Evolutionary conservation across 2,329 filamentous ascomycete species (phyloP), one percentile per base, ranked within the genome.

Genomic region (Coniochaeta sp.): DNA sequence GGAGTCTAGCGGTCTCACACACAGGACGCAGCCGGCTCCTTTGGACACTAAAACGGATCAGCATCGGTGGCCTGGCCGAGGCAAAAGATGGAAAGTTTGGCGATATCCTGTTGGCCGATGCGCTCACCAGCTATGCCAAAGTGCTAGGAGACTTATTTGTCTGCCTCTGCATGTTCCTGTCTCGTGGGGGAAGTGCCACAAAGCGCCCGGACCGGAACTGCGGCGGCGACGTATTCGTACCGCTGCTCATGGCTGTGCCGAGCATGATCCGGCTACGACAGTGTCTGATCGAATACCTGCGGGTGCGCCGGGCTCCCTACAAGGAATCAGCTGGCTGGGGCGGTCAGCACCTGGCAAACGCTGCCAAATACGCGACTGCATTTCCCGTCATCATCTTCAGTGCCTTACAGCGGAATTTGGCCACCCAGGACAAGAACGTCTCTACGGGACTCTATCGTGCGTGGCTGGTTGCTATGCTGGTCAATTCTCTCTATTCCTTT

Each of bases 401-500:
- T 62, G 87, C 91, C 1, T 74, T 95, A 69, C 87, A 92, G 76
- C 83, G 90, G 62, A 86, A 72, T 78, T 81, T 73, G 72, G 83
- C 72, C 44, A 74, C 74, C 16, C 70, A 71, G 38, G 73, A 71
- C 24, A 72, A 67, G 11, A 67, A 74, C 4, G 73, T 77, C 6
- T 73, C 75, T 63, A 71, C 76, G 3, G 68, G 71, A 0, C 70
- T 84, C 61, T 82, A 84, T 71, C 78, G 77, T 44, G 76, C 78
- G 56, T 95, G 91, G 87, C 77, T 96, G 33, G 74, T 82, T 38
- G 89, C 89, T 50, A 89, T 91, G 33, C 77, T 91, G 36, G 70
- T 95, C 67, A 97, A 99, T 73, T 96, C 91, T 16, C 79, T 89
- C 52, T 99, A 96, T 76, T 92, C 89, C n/a, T 98, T 98, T 78